Percentiles rank a stretch among this genome's conserved stretches.
Evolutionary conservation across 2,329 filamentous ascomycete genomes (phyloP).

Genomic region (Ascochyta fabae): DNA sequence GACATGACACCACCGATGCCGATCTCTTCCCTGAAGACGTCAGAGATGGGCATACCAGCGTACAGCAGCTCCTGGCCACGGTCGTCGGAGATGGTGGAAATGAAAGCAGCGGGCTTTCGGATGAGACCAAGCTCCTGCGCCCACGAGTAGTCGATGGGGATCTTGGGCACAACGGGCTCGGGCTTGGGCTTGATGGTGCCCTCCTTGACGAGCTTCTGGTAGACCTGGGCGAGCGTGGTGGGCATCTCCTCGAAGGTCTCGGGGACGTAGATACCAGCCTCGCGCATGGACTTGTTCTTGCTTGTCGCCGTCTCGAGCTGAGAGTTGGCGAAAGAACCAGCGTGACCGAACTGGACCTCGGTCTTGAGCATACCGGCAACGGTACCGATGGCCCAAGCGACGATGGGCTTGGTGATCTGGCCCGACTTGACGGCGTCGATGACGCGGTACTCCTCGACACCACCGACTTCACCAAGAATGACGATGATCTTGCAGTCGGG

Average conservation of each 20-base stretch:
- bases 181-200: conserved; percentile 84
- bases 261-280: conserved; percentile 92
- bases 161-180: conserved; percentile 96
- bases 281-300: conserved; percentile 98
- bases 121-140: conserved; percentile 98
- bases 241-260: conserved; percentile 98
- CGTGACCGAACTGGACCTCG: conserved; percentile 99
- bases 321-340: conserved; percentile 98
- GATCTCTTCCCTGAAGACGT: conserved; percentile 98
- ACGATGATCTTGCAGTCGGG: conserved; percentile 97
- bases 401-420: conserved; percentile 95
- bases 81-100: conserved; percentile 99
- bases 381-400: conserved; percentile 99
- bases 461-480: conserved; percentile 96
- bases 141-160: conserved; percentile 99
- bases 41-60: conserved; percentile 99
- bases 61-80: conserved; percentile 99
- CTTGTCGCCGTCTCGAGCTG: conserved; percentile 94
- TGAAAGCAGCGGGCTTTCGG: conserved; percentile 99
- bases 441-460: conserved; percentile 99
- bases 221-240: conserved; percentile 75
- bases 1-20: conserved; percentile 99
- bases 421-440: conserved; percentile 97
- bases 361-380: conserved; percentile 99
- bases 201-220: conserved; percentile 83